Evolutionary conservation across 306 rosid genomes (phyloP), one percentile per base, ranked within the genome.

Genomic region (Styphnolobium japonicum): DNA sequence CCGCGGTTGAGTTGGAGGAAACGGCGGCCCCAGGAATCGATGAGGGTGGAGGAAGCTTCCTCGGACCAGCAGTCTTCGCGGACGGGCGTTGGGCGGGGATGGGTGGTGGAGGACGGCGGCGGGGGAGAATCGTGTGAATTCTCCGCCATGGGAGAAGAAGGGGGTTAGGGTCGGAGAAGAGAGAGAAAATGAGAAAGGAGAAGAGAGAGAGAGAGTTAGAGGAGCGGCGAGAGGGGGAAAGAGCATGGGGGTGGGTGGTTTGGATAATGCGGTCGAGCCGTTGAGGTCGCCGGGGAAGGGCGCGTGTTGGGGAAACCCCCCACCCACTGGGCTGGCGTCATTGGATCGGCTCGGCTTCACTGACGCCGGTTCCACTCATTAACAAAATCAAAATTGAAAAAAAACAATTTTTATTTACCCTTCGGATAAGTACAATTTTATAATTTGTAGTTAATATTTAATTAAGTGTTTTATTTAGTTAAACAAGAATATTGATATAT

Each of bases 21-120:
- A 10, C 98, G 97, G 55, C 94, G 89, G 27, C 98, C 98, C 98
- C 98, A 94, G 19, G 92, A 88, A 49, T 92, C 97, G 63, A 94
- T 78, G 64, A 94, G 95, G 3, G 97, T 94, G 6, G 97, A 83
- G 1, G 97, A 88, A 45, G 98, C 98, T 67, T 94, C 98, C 79
- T 91, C 97, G 18, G 87, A 91, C 98, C 98, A 94, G 78, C 98
- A 94, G 48, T 95, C 98, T 75, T 95, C 98, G 37, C 98, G 65
- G 84, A 90, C 15, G 92, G 94, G 49, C 88, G 88, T 16, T 92
- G 92, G 98, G 1, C 97, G 97, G 2, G 94, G 74, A 49, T 77
- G 66, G 45, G 85, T 37, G 16, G 72, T 5, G 92, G 92, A 90
- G 40, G 90, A 82, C 46, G 89, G 88, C 66, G 97, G 90, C 33